Conservation (phyloP, 2,329 filamentous ascomycete species). For the Colletotrichum noveboracense region DNA sequence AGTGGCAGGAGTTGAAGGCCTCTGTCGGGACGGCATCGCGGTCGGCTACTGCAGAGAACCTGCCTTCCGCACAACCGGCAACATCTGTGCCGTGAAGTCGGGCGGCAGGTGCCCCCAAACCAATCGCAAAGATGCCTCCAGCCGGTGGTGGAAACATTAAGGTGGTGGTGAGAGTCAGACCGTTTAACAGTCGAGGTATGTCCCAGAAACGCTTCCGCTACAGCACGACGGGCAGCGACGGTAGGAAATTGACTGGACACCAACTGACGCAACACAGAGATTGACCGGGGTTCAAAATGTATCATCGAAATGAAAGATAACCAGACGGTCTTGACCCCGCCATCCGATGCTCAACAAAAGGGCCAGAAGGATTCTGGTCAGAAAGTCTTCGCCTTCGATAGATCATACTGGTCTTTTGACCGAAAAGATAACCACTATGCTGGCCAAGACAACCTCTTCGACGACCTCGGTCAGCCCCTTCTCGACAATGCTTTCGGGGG, state of each 20-base stretch:
- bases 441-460: slow-evolving; percentile 86
- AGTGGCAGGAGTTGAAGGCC: not conserved
- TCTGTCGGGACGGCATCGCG: not conserved
- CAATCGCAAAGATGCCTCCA: slow-evolving; percentile 59
- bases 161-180: slow-evolving; percentile 95
- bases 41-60: not conserved
- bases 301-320: slow-evolving; percentile 95
- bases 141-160: slow-evolving; percentile 95
- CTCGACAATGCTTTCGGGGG: slow-evolving; percentile 98
- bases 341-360: slow-evolving; percentile 67
- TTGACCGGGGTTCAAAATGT: slow-evolving; percentile 90
- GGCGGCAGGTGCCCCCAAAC: slow-evolving; percentile 15
- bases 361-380: slow-evolving; percentile 71
- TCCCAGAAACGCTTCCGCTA: not conserved
- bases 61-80: slow-evolving; percentile 12
- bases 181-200: slow-evolving; percentile 93
- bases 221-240: not conserved
- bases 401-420: slow-evolving; percentile 98
- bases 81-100: slow-evolving; percentile 1
- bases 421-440: slow-evolving; percentile 82
- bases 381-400: slow-evolving; percentile 95
- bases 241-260: not conserved
- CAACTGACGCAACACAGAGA: slow-evolving; percentile 62
- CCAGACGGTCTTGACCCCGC: slow-evolving; percentile 85
- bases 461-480: slow-evolving; percentile 85